Evolutionary conservation across 805 yeast genomes (phyloP).

Genomic region (Candida nitratophila): DNA sequence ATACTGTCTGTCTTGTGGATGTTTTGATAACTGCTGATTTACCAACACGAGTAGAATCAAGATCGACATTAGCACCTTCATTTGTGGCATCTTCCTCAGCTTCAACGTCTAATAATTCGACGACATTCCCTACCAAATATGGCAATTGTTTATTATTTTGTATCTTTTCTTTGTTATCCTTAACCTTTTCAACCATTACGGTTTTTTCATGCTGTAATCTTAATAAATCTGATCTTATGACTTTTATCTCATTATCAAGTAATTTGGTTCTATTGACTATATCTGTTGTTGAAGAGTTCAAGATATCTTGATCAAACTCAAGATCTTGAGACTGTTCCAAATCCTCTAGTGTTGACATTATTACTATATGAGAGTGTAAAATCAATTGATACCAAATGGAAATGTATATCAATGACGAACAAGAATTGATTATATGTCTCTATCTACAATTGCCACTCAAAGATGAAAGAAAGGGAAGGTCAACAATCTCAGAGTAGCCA

Average conservation of each 20-base stretch:
- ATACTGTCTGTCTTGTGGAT: conserved; percentile 95
- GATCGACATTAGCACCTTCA: conserved; percentile 93
- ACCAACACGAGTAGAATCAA: conserved; percentile 85
- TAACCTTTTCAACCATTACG: conserved; percentile 87
- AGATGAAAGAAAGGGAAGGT: neutral
- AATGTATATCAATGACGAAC: neutral
- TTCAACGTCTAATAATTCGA: conserved; percentile 83
- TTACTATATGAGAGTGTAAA: neutral
- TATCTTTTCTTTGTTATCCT: conserved; percentile 93
- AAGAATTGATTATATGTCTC: neutral
- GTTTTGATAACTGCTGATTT: conserved; percentile 98
- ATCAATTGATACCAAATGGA: neutral
- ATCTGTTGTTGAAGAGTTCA: conserved; percentile 71
- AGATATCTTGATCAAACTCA: conserved; percentile 76
- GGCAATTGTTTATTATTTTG: conserved; percentile 94
- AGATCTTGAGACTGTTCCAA: conserved; percentile 50
- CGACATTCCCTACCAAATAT: conserved; percentile 92
- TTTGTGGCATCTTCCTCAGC: conserved; percentile 76
- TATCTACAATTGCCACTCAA: neutral
- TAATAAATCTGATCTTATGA: conserved; percentile 87
- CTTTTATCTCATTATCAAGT: conserved; percentile 90
- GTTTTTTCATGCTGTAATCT: conserved; percentile 88
- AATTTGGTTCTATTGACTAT: conserved; percentile 79
- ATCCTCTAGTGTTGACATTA: conserved; percentile 83
- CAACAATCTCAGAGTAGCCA: neutral